phyloP scores from a whole-genome alignment of 805 yeast species.

The Sugiyamaella qingdaonensis region DNA sequence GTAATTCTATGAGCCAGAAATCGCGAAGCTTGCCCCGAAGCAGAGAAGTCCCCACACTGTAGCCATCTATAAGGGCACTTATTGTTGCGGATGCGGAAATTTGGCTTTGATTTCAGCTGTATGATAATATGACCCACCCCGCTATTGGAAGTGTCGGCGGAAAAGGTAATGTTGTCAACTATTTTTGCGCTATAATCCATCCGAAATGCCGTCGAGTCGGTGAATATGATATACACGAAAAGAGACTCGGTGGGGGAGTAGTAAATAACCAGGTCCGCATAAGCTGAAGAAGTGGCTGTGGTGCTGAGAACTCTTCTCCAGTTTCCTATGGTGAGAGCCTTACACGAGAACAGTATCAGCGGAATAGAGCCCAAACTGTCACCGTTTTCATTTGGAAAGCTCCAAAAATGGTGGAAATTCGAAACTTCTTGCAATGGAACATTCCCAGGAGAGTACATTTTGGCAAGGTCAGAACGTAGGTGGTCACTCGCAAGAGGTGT shows the following conservation, averaged over 20 bases:
- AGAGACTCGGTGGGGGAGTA: conserved; percentile 17
- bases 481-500: neutral
- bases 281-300: neutral
- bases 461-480: neutral
- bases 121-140: conserved; percentile 17
- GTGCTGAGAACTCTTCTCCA: conserved; percentile 9
- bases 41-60: conserved; percentile 19
- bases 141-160: conserved; percentile 5
- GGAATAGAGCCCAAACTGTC: neutral
- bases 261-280: conserved; percentile 12
- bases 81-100: conserved; percentile 4
- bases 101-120: conserved; percentile 13
- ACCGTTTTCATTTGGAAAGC: neutral
- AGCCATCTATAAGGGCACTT: conserved; percentile 14
- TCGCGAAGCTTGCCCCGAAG: conserved; percentile 13
- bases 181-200: conserved; percentile 14
- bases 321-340: conserved; percentile 11
- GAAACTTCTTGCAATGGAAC: neutral
- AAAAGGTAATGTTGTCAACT: conserved; percentile 11
- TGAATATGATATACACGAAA: conserved; percentile 13
- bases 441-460: neutral
- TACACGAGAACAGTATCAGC: conserved; percentile 9
- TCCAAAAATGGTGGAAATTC: too few relatives aligned
- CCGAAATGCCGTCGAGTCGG: conserved; percentile 11
- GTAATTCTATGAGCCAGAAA: conserved; percentile 12